Percentiles rank a stretch among this genome's conserved stretches.
Conservation (phyloP, 2,329 filamentous ascomycete genomes). For the Laburnicola sp. region DNA sequence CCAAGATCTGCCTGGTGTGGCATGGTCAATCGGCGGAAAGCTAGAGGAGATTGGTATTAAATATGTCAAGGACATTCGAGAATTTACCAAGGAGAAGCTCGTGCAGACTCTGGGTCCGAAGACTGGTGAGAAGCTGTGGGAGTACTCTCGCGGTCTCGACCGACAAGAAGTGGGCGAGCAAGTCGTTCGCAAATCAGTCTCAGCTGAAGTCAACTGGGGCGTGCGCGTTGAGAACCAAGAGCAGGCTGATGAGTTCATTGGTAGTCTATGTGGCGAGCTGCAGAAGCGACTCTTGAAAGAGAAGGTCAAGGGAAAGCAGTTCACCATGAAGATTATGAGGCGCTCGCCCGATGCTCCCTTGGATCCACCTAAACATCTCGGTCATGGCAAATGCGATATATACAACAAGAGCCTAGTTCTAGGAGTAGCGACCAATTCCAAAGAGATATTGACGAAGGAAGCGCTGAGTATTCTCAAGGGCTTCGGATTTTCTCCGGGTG, state of each 20-base stretch:
- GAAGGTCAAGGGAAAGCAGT: constrained; percentile 79
- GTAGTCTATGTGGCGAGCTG: constrained; percentile 81
- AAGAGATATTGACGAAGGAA: constrained; percentile 74
- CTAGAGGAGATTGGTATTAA: constrained; percentile 84
- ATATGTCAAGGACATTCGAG: constrained; percentile 79
- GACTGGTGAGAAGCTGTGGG: constrained; percentile 86
- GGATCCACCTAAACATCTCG: constrained; percentile 89
- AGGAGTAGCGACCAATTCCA: constrained; percentile 79
- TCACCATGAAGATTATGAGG: constrained; percentile 95
- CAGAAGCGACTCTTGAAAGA: constrained; percentile 80
- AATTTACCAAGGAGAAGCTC: constrained; percentile 75
- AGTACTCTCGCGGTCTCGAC: constrained; percentile 89
- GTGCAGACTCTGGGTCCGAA: constrained; percentile 79
- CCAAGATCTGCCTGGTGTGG: constrained; percentile 86
- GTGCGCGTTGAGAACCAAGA: constrained; percentile 89
- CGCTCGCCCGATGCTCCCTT: constrained; percentile 82
- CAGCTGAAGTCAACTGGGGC: constrained; percentile 97
- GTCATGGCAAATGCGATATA: constrained; percentile 91
- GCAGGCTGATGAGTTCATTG: constrained; percentile 92
- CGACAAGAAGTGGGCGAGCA: constrained; percentile 82
- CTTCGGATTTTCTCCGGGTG: constrained; percentile 83
- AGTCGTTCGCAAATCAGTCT: constrained; percentile 86
- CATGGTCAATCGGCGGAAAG: constrained; percentile 82
- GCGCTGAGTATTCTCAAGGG: constrained; percentile 80
- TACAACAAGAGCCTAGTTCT: constrained; percentile 87